Percentiles rank a stretch among this genome's conserved stretches.
These are phyloP conservation scores for Lecanoromycetidae sp. DNA, from an alignment of 2,329 filamentous ascomycete genomes.

Conservation along the genomic window DNA sequence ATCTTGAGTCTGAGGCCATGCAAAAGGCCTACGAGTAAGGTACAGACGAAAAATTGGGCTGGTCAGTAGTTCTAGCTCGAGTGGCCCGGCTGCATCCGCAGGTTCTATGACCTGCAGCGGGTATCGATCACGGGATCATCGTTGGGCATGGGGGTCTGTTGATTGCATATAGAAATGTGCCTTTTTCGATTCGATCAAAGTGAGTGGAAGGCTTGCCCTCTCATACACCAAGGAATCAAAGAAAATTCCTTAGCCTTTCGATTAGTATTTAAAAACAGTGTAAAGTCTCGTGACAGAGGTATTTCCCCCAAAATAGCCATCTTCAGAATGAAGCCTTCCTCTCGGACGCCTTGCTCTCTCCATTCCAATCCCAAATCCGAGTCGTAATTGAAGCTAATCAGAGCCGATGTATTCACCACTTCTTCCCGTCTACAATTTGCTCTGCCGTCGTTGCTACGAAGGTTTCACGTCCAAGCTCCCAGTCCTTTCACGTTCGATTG, in stretches of 20 bases:
- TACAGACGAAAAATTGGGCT: too few relatives aligned
- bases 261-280: slow-evolving; percentile 3
- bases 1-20: too few relatives aligned
- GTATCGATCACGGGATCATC: slow-evolving; percentile 10
- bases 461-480: slow-evolving; percentile 12
- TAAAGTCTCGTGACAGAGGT: neutral
- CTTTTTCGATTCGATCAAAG: too few relatives aligned
- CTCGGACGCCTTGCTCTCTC: slow-evolving; percentile 5
- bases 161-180: too few relatives aligned
- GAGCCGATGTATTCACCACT: neutral
- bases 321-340: neutral
- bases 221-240: neutral
- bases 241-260: neutral
- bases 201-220: too few relatives aligned
- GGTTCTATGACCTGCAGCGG: slow-evolving; percentile 11
- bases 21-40: too few relatives aligned
- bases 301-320: neutral
- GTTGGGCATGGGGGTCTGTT: too few relatives aligned
- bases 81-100: slow-evolving; percentile 12
- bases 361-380: neutral
- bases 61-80: neutral
- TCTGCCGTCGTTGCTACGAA: neutral
- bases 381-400: slow-evolving; percentile 6
- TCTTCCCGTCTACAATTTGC: neutral
- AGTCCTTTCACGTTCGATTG: slow-evolving; percentile 13